Evolutionary conservation across 2,329 filamentous ascomycete genomes (phyloP), one percentile per base, ranked within the genome.

Genomic region (Pseudocercospora eumusae): DNA sequence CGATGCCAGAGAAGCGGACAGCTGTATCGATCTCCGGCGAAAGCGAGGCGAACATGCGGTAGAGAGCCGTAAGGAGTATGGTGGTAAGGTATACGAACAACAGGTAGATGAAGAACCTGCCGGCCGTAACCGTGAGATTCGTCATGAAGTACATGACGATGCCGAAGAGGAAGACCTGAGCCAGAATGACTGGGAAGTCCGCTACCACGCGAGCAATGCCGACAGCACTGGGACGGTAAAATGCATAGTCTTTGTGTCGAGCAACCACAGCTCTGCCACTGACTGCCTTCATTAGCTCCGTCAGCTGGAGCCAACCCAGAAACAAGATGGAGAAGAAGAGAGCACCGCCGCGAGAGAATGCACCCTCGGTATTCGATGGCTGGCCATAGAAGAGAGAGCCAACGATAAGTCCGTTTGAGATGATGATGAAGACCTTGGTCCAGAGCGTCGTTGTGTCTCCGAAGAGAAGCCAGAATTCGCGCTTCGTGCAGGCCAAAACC

Each of bases 351-450:
- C 86, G 81, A 4, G 82, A 78, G 73, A 89, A 90, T 11, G 86
- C 84, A 36, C 87, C 87, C 44, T 78, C 80, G 1, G 86, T 88
- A 68, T 84, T 80, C 4, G 82, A 69, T 0, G 84, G 77, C 71
- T 87, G 80, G 11, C 85, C 90, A 69, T 92, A 91, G 77, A 95
- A 95, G 18, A 95, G 80, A 1, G 88, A 91, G 1, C 90, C 88
- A 58, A 93, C 87, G 64, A 96, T 90, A 9, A 96, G 81, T 59
- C 77, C 84, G 73, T 91, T 90, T 61, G 88, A 83, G 61, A 93
- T 76, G 69, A 92, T 90, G 72, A 92, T 91, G 75, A 92, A 89
- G 62, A 89, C 82, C 68, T 93, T 95, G 44, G 90, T 93, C 74
- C 87, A 88, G 1, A 95, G 81, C 0, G 89, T 88, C 0, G 86